Percentiles rank a stretch among this genome's conserved stretches.
Conservation (phyloP, 306 rosid genomes). For the barrel medic (Medicago truncatula) region MtrunA17r5.0-ANR NC_053048.1:36540001-36540500, state of each 20-base stretch:
- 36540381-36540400: conserved; percentile 54
- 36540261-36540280: conserved; percentile 68
- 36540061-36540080: conserved; percentile 60
- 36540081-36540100: conserved; percentile 73
- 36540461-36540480: conserved; percentile 79
- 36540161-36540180: conserved; percentile 88
- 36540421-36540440: conserved; percentile 73
- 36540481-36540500: conserved; percentile 65
- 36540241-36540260: conserved; percentile 67
- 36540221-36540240: conserved; percentile 75
- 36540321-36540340: conserved; percentile 64
- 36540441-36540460: conserved; percentile 83
- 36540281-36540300: conserved; percentile 86
- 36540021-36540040: conserved; percentile 80
- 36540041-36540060: conserved; percentile 64
- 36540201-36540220: conserved; percentile 84
- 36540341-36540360: conserved; percentile 74
- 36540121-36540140: conserved; percentile 85
- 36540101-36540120: conserved; percentile 80
- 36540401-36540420: conserved; percentile 63
- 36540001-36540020: conserved; percentile 58
- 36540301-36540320: conserved; percentile 73
- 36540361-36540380: conserved; percentile 65
- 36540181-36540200: conserved; percentile 92
- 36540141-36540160: conserved; percentile 79